Evolutionary conservation across 495 filamentous ascomycete species (phyloP).

Genomic region (Cryomyces antarcticus): DNA sequence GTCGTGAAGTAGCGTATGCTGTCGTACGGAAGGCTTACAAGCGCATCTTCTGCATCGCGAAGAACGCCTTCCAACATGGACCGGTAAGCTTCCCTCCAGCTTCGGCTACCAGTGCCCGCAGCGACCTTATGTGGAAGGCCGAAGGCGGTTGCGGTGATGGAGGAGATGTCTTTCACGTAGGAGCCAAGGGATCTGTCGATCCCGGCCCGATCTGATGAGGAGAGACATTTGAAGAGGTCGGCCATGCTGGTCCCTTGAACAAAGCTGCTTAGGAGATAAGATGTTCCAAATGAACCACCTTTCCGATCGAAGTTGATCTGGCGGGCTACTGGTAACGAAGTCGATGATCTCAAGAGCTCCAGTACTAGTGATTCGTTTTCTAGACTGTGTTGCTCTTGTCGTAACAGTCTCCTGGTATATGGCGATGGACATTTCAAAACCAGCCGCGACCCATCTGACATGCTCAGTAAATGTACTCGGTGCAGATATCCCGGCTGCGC

Average conservation of each 20-base stretch:
- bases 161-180: constrained; percentile 12
- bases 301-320: constrained; percentile 29
- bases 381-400: constrained; percentile 34
- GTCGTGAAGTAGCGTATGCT: constrained; percentile 33
- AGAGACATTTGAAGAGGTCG: constrained; percentile 22
- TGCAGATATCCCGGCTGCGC: constrained; percentile 29
- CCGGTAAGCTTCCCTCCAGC: constrained; percentile 43
- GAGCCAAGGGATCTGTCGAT: constrained; percentile 27
- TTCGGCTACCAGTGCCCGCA: constrained; percentile 24
- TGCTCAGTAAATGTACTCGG: constrained; percentile 28
- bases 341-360: constrained; percentile 25
- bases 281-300: constrained; percentile 20
- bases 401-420: constrained; percentile 29
- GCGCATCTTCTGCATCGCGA: constrained; percentile 50
- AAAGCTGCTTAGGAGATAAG: constrained; percentile 29
- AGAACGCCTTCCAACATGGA: constrained; percentile 39
- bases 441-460: constrained; percentile 32
- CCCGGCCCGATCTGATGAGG: constrained; percentile 16
- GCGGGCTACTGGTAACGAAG: constrained; percentile 27
- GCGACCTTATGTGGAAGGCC: constrained; percentile 30
- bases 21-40: constrained; percentile 44
- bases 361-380: constrained; percentile 35
- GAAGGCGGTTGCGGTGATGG: constrained; percentile 18
- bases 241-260: constrained; percentile 25
- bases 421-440: constrained; percentile 34